Conservation (phyloP, 2,329 filamentous ascomycete species). For the Pyrenophora graminea region DNA sequence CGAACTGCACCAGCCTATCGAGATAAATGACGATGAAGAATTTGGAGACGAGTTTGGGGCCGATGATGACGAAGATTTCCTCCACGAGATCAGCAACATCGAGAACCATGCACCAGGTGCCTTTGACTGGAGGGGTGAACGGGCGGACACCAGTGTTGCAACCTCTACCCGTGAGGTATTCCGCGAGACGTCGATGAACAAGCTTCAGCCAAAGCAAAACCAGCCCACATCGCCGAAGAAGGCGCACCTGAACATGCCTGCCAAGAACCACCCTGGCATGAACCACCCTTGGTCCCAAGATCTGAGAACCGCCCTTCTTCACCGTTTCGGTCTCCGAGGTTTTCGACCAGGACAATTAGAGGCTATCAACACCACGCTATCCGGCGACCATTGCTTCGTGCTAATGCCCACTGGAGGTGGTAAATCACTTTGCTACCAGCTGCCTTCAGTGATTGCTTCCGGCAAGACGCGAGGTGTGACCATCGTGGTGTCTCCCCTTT, state of each 20-base stretch:
- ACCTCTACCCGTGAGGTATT: constrained; percentile 31
- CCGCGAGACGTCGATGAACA: constrained; percentile 37
- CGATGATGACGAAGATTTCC: constrained; percentile 40
- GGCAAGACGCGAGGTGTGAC: constrained; percentile 86
- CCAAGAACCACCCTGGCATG: constrained; percentile 49
- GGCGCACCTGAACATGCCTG: constrained; percentile 28
- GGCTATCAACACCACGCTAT: constrained; percentile 90
- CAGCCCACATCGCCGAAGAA: constrained; percentile 35
- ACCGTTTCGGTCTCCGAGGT: constrained; percentile 80
- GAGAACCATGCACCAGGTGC: constrained; percentile 43
- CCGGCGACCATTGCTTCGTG: constrained; percentile 87
- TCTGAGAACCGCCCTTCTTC: constrained; percentile 77
- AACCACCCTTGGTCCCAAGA: constrained; percentile 77
- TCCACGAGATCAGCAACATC: constrained; percentile 50
- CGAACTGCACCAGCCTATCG: constrained; percentile 12
- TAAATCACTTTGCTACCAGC: constrained; percentile 94
- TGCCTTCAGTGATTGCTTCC: constrained; percentile 80
- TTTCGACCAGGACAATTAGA: constrained; percentile 93
- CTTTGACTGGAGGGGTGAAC: constrained; percentile 39
- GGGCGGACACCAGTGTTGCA: constrained; percentile 18
- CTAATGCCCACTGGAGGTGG: constrained; percentile 98
- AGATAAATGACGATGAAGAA: constrained; percentile 18
- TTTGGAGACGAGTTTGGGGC: constrained; percentile 36
- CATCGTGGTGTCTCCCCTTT: constrained; percentile 88
- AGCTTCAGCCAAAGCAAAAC: constrained; percentile 19